phyloP scores from a whole-genome alignment of 371 early-diverging fungal species.

The Syncephalastrum racemosum region DNA sequence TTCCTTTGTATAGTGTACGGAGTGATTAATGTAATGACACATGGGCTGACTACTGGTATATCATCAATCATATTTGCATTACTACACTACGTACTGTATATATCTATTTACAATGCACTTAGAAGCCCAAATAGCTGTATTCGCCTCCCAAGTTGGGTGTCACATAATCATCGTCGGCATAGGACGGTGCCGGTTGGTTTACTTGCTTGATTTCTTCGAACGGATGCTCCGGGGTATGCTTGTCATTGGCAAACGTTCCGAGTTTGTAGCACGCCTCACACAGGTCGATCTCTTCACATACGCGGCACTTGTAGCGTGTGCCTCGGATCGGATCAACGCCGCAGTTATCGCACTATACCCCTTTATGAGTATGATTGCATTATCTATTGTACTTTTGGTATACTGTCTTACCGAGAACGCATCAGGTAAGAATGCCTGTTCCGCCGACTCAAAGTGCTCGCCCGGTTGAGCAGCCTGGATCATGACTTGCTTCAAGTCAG shows the following conservation, averaged over 20 bases:
- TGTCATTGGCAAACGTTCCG: slow-evolving; percentile 53
- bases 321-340: slow-evolving; percentile 66
- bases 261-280: slow-evolving; percentile 49
- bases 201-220: slow-evolving; percentile 45
- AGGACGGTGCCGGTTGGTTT: slow-evolving; percentile 44
- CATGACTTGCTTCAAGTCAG: slow-evolving; percentile 54
- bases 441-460: background rate
- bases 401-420: background rate
- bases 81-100: no score
- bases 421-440: slow-evolving; percentile 1
- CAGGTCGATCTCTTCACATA: slow-evolving; percentile 59
- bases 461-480: slow-evolving; percentile 27
- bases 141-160: slow-evolving; percentile 46
- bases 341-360: slow-evolving; percentile 56
- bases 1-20: no score
- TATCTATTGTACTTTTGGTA: background rate
- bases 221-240: slow-evolving; percentile 48
- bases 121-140: slow-evolving; percentile 50
- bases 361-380: background rate
- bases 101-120: slow-evolving; percentile 5
- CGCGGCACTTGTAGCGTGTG: slow-evolving; percentile 56
- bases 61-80: no score
- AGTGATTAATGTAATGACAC: no score
- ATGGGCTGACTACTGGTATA: no score
- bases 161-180: slow-evolving; percentile 53